Evolutionary conservation across 1,139 yeast species (phyloP).

Genomic region (Scheffersomyces lignicola): DNA sequence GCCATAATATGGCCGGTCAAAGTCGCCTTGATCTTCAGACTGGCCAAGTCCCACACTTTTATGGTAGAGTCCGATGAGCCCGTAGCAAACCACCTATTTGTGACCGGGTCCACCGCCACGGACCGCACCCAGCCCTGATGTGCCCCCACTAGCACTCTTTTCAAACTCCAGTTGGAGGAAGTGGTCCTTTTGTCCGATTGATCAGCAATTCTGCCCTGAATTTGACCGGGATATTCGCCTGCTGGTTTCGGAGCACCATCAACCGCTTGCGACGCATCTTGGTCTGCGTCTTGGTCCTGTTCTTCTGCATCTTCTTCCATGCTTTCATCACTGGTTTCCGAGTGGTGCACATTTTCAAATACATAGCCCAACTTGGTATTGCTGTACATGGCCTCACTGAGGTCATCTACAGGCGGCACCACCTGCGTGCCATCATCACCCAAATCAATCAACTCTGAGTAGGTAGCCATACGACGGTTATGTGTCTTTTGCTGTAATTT

Average conservation of each 20-base stretch:
- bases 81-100: conserved; percentile 87
- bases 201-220: background rate
- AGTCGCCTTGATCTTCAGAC: conserved; percentile 68
- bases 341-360: conserved; percentile 10
- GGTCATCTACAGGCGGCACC: conserved; percentile 29
- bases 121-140: conserved; percentile 93
- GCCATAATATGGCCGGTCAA: conserved; percentile 92
- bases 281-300: conserved; percentile 1
- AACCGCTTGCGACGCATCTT: background rate
- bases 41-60: conserved; percentile 87
- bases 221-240: conserved; percentile 1
- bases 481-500: too few relatives aligned
- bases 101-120: conserved; percentile 73
- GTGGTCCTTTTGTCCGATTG: background rate
- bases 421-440: conserved; percentile 19
- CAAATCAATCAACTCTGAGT: conserved; percentile 12
- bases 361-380: conserved; percentile 27
- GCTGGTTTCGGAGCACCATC: background rate
- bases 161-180: conserved; percentile 55
- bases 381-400: conserved; percentile 35
- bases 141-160: conserved; percentile 74
- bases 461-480: conserved; percentile 13
- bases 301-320: conserved; percentile 2
- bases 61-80: conserved; percentile 89
- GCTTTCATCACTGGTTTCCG: conserved; percentile 1